These are phyloP conservation scores for Aspergillus leporis DNA, from an alignment of 495 filamentous ascomycete species.

Conservation along the genomic window DNA sequence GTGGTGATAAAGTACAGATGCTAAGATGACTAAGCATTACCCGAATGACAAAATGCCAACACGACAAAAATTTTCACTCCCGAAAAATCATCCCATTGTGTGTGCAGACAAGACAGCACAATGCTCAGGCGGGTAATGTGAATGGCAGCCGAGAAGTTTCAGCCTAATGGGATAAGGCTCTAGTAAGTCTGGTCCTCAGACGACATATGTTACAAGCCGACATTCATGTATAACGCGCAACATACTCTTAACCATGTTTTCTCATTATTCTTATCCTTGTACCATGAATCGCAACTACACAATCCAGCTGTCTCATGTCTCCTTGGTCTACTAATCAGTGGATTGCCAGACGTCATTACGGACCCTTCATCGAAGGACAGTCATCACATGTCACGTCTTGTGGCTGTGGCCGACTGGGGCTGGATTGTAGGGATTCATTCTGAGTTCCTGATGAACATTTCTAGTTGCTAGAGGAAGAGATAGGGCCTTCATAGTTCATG, in stretches of 20 bases:
- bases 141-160: background rate
- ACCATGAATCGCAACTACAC: conserved; percentile 32
- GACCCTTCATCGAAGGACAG: conserved; percentile 46
- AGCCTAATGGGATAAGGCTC: background rate
- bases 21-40: background rate
- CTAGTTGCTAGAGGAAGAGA: conserved; percentile 44
- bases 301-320: conserved; percentile 44
- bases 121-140: background rate
- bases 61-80: background rate
- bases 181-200: background rate
- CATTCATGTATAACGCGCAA: background rate
- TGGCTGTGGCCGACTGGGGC: conserved; percentile 49
- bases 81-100: background rate
- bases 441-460: conserved; percentile 14
- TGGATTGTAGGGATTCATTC: conserved; percentile 35
- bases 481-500: conserved; percentile 57
- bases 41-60: background rate
- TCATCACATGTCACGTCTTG: conserved; percentile 47
- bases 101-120: too few relatives aligned
- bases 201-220: background rate
- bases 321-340: conserved; percentile 10
- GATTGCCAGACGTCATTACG: conserved; percentile 20
- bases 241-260: background rate
- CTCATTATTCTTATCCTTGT: background rate
- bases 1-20: background rate